These are phyloP conservation scores for Rhynchospora pubera DNA, from an alignment of 176 grass and related monocot genomes.

Conservation along the genomic window DNA sequence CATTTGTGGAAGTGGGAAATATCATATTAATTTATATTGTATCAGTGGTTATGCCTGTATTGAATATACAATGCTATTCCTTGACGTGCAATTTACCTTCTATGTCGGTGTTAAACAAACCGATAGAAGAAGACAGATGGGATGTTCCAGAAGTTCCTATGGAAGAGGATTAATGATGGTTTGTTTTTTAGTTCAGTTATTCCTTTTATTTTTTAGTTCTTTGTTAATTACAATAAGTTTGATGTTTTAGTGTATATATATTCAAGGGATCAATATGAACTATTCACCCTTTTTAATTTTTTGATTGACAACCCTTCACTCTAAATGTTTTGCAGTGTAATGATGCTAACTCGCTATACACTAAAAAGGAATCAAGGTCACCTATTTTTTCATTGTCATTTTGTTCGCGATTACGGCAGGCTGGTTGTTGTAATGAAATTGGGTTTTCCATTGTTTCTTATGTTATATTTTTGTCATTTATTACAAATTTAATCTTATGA, in stretches of 20 bases:
- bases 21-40: not conserved
- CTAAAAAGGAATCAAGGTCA: not conserved
- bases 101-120: conserved; percentile 59
- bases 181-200: conserved; percentile 6
- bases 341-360: not conserved
- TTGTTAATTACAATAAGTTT: not conserved
- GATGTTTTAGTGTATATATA: not conserved
- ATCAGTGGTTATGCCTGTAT: not conserved
- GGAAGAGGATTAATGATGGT: conserved; percentile 59
- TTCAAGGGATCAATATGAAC: not conserved
- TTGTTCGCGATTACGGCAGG: not conserved
- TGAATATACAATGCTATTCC: conserved; percentile 20
- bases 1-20: not conserved
- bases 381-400: not conserved
- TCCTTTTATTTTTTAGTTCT: not conserved
- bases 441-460: not conserved
- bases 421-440: not conserved
- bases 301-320: too few species aligned
- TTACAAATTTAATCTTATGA: not conserved
- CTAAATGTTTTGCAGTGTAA: not conserved
- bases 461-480: not conserved
- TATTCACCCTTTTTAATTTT: not conserved
- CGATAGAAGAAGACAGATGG: conserved; percentile 79
- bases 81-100: conserved; percentile 56
- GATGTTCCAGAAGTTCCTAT: conserved; percentile 68